These are phyloP conservation scores for Vanderwaltozyma verrucispora DNA, from an alignment of 805 yeast species.

Conservation along the genomic window DNA sequence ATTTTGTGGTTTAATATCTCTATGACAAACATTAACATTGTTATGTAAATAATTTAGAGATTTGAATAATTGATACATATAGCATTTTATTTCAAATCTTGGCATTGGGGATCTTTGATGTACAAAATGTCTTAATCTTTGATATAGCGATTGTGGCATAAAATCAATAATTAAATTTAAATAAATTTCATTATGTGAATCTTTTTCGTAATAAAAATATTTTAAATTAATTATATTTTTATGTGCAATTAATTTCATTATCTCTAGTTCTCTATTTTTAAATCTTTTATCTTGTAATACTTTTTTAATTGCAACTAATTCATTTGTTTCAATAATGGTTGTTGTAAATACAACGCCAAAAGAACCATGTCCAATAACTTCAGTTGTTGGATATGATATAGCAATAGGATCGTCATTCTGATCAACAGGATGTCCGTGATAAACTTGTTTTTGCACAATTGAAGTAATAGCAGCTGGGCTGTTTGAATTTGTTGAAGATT, in stretches of 20 bases:
- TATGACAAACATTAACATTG: constrained; percentile 71
- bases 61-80: constrained; percentile 68
- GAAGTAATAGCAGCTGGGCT: too few relatives aligned
- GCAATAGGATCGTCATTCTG: constrained; percentile 22
- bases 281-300: constrained; percentile 94
- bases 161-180: constrained; percentile 82
- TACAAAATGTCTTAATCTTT: constrained; percentile 79
- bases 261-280: constrained; percentile 89
- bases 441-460: constrained; percentile 25
- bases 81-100: constrained; percentile 72
- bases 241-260: constrained; percentile 84
- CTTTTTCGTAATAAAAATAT: constrained; percentile 81
- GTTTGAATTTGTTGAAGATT: neutral
- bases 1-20: constrained; percentile 94
- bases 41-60: constrained; percentile 71
- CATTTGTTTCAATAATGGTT: constrained; percentile 58
- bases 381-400: constrained; percentile 68
- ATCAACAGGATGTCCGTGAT: constrained; percentile 8
- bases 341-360: constrained; percentile 97
- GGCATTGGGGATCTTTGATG: constrained; percentile 76
- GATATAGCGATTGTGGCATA: constrained; percentile 92
- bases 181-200: constrained; percentile 45
- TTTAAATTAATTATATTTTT: constrained; percentile 78
- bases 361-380: constrained; percentile 98
- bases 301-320: constrained; percentile 84